These are phyloP conservation scores for Annulohypoxylon moriforme DNA, from an alignment of 495 filamentous ascomycete species.

Conservation along the genomic window DNA sequence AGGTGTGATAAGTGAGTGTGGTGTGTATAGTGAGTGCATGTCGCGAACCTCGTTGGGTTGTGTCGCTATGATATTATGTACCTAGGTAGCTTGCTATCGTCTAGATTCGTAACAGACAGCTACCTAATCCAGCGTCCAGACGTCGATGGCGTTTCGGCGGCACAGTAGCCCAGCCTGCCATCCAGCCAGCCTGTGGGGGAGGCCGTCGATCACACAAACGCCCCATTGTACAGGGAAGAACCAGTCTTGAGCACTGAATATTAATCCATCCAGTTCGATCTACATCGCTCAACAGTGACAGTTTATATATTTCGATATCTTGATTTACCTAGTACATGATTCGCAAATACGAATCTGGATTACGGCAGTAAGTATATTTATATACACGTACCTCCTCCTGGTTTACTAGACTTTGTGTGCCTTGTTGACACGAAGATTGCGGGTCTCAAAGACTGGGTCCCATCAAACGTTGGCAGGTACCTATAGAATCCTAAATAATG, in stretches of 20 bases:
- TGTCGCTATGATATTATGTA: conserved; percentile 27
- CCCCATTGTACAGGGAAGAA: conserved; percentile 5
- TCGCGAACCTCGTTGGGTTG: conserved; percentile 31
- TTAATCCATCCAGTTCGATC: too few relatives aligned
- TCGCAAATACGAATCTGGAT: conserved; percentile 6
- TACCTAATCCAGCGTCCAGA: conserved; percentile 32
- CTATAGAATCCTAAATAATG: background rate
- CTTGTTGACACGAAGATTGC: conserved; percentile 21
- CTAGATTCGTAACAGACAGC: conserved; percentile 24
- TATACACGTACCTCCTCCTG: conserved; percentile 13
- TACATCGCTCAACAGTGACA: too few relatives aligned
- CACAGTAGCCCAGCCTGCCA: conserved; percentile 8
- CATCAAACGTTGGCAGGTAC: conserved; percentile 4
- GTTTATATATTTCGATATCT: too few relatives aligned
- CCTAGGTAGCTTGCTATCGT: conserved; percentile 27
- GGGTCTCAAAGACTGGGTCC: conserved; percentile 12
- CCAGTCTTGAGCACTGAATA: background rate
- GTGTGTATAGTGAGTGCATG: conserved; percentile 8
- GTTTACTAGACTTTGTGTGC: too few relatives aligned
- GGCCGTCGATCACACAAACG: conserved; percentile 42
- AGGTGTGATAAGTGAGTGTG: too few relatives aligned
- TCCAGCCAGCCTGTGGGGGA: conserved; percentile 35
- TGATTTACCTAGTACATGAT: too few relatives aligned
- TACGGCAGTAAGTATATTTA: conserved; percentile 11
- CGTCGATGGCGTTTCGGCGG: conserved; percentile 39